Evolutionary conservation across 1,284 basidiomycete genomes (phyloP).

Genomic region (Termitomyces sp.): DNA sequence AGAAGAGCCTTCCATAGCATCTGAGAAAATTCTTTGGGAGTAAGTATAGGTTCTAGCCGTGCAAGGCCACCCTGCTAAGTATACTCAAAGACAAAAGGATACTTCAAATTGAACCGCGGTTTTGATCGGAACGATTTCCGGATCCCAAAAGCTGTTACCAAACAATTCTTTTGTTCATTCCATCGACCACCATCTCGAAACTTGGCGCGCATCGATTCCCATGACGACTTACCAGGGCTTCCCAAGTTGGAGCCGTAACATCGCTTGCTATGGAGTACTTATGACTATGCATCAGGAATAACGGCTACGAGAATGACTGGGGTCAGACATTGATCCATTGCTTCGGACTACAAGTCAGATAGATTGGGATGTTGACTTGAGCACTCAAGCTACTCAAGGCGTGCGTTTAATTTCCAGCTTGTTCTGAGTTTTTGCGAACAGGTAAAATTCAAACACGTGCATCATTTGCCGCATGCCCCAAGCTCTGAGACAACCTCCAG

Average conservation of each 20-base stretch:
- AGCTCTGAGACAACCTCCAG: too few species aligned
- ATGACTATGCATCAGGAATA: too few species aligned
- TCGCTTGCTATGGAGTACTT: too few species aligned
- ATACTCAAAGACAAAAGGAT: neutral
- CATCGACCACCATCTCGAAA: neutral
- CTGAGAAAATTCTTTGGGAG: neutral
- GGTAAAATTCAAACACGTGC: too few species aligned
- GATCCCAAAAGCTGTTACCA: neutral
- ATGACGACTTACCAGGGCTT: neutral
- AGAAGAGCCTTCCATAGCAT: neutral
- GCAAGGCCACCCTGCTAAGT: neutral
- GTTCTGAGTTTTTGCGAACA: too few species aligned
- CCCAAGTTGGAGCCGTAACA: neutral
- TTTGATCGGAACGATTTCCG: neutral
- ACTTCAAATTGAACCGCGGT: neutral
- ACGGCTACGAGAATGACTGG: too few species aligned
- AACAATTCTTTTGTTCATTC: neutral
- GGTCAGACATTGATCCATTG: too few species aligned
- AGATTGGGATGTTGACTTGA: too few species aligned
- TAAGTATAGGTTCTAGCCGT: neutral
- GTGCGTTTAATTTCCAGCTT: too few species aligned
- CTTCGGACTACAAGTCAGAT: too few species aligned
- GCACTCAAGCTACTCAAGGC: too few species aligned
- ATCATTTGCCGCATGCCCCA: too few species aligned
- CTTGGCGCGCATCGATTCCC: neutral